Evolutionary conservation across 352 stramenopile species (phyloP).

Genomic region (Globisporangium viniferum): DNA sequence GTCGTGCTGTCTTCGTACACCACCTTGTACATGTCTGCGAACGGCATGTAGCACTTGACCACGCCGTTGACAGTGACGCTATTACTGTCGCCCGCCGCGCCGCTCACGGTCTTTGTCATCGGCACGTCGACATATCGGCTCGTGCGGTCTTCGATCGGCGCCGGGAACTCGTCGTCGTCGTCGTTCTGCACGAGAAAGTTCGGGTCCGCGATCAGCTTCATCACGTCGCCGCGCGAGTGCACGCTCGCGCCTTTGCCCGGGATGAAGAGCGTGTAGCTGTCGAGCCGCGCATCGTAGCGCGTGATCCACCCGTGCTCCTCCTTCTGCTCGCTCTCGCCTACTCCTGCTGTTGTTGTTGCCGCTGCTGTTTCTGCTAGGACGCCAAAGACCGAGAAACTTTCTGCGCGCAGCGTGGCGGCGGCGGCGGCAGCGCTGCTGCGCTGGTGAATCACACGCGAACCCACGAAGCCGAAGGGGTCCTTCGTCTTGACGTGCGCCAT

Average conservation of each 20-base stretch:
- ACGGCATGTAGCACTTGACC: slow-evolving; percentile 60
- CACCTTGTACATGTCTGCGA: slow-evolving; percentile 53
- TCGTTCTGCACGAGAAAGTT: slow-evolving; percentile 50
- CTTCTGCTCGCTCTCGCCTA: neutral
- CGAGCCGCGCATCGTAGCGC: slow-evolving; percentile 54
- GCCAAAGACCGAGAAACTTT: neutral
- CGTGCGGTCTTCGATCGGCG: slow-evolving; percentile 43
- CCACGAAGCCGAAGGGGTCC: slow-evolving; percentile 66
- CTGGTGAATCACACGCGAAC: slow-evolving; percentile 46
- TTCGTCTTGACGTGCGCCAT: slow-evolving; percentile 37
- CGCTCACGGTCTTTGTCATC: slow-evolving; percentile 15
- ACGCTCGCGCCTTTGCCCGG: slow-evolving; percentile 30
- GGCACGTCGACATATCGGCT: slow-evolving; percentile 55
- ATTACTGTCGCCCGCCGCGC: slow-evolving; percentile 3
- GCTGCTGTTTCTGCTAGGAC: neutral
- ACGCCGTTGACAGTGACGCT: slow-evolving; percentile 18
- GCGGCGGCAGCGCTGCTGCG: neutral
- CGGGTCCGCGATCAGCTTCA: slow-evolving; percentile 56
- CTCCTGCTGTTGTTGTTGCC: neutral
- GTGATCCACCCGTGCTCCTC: slow-evolving; percentile 68
- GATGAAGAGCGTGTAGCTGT: slow-evolving; percentile 68
- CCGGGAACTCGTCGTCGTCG: slow-evolving; percentile 42
- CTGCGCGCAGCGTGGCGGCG: neutral
- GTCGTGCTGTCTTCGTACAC: slow-evolving; percentile 46
- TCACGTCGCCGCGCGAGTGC: slow-evolving; percentile 51